phyloP scores from a whole-genome alignment of 768 basidiomycete genomes.

The Xanthoconium stramineum region DNA sequence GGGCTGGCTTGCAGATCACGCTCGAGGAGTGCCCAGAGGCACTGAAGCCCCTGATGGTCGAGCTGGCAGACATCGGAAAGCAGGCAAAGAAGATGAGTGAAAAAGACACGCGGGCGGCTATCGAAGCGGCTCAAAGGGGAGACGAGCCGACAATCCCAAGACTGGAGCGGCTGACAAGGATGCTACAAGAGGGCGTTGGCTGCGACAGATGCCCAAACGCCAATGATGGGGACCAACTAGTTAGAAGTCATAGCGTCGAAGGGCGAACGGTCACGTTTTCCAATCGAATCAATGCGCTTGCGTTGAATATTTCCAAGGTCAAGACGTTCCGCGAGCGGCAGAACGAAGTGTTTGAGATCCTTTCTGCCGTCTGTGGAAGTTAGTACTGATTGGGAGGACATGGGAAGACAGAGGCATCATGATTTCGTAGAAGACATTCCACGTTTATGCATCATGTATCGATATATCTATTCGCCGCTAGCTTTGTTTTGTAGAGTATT shows the following conservation, averaged over 20 bases:
- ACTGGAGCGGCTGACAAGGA: conserved; percentile 55
- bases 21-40: conserved; percentile 57
- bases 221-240: conserved; percentile 23
- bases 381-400: background rate
- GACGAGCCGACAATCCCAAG: conserved; percentile 40
- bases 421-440: background rate
- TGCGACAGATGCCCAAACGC: conserved; percentile 19
- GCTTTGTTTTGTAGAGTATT: too few species aligned
- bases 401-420: too few species aligned
- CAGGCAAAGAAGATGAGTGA: conserved; percentile 47
- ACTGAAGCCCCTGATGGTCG: conserved; percentile 68
- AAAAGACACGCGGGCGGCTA: conserved; percentile 53
- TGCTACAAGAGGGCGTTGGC: conserved; percentile 61
- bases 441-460: background rate
- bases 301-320: conserved; percentile 66
- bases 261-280: conserved; percentile 69
- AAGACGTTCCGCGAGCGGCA: conserved; percentile 72
- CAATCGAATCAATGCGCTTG: conserved; percentile 73
- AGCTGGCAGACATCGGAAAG: conserved; percentile 54
- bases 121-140: conserved; percentile 34
- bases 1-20: conserved; percentile 55
- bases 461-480: background rate
- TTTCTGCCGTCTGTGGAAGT: conserved; percentile 22
- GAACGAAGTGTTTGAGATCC: conserved; percentile 63
- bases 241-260: conserved; percentile 48